These are phyloP conservation scores for Clarkia xantiana DNA, from an alignment of 345 rosid species.

Conservation along the genomic window DNA sequence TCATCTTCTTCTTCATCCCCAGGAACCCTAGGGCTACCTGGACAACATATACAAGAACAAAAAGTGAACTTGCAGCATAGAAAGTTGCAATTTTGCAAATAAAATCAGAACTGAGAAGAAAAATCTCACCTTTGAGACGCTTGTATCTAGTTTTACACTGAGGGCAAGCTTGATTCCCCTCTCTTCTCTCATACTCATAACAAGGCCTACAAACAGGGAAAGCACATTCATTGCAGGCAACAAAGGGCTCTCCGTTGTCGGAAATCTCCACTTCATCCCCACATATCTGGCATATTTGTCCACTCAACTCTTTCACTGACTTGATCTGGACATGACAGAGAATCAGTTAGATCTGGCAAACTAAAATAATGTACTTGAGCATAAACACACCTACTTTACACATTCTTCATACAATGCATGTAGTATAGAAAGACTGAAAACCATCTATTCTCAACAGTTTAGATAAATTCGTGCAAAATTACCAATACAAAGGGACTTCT, in stretches of 20 bases:
- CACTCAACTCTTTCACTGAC: slow-evolving; percentile 78
- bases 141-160: slow-evolving; percentile 90
- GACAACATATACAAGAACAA: not conserved
- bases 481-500: too few species aligned
- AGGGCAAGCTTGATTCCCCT: slow-evolving; percentile 94
- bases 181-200: slow-evolving; percentile 90
- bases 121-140: slow-evolving; percentile 64
- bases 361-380: too few species aligned
- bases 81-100: slow-evolving; percentile 23
- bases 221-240: slow-evolving; percentile 97
- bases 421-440: too few species aligned
- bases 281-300: slow-evolving; percentile 83
- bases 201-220: slow-evolving; percentile 96
- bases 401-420: too few species aligned
- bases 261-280: slow-evolving; percentile 76
- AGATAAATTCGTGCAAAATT: too few species aligned
- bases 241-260: slow-evolving; percentile 59
- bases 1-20: slow-evolving; percentile 97
- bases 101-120: slow-evolving; percentile 4
- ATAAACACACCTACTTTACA: too few species aligned
- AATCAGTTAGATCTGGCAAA: not conserved
- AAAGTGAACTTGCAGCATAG: not conserved
- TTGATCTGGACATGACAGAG: slow-evolving; percentile 44
- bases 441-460: too few species aligned
- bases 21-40: slow-evolving; percentile 92